phyloP scores from a whole-genome alignment of 768 basidiomycete genomes.

The Podaxis sp. region DNA sequence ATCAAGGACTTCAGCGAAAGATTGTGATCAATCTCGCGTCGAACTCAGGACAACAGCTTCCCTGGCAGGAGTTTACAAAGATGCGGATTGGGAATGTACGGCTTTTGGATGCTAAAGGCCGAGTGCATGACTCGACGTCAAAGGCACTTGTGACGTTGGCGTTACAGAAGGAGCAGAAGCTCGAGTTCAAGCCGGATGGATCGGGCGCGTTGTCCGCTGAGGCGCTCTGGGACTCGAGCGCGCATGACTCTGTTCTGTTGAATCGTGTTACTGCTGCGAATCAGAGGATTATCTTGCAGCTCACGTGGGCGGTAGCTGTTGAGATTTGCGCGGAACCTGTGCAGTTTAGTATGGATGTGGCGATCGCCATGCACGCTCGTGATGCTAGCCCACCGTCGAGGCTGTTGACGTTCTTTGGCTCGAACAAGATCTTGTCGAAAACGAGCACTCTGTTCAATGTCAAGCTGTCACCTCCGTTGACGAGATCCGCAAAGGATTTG shows the following conservation, averaged over 20 bases:
- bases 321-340: constrained; percentile 83
- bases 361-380: constrained; percentile 79
- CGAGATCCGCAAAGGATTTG: constrained; percentile 83
- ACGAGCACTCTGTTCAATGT: constrained; percentile 85
- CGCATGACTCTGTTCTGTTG: constrained; percentile 82
- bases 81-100: constrained; percentile 83
- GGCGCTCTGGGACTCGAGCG: constrained; percentile 90
- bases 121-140: constrained; percentile 75
- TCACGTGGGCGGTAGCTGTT: constrained; percentile 79
- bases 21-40: constrained; percentile 76
- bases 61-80: constrained; percentile 79
- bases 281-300: constrained; percentile 77
- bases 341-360: constrained; percentile 86
- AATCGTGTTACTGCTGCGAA: constrained; percentile 80
- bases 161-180: constrained; percentile 65
- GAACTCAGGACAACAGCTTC: constrained; percentile 86
- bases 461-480: constrained; percentile 77
- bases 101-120: constrained; percentile 80
- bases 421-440: constrained; percentile 74
- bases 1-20: constrained; percentile 91
- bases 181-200: constrained; percentile 84
- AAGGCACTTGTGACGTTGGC: constrained; percentile 72
- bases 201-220: constrained; percentile 68
- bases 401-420: constrained; percentile 73
- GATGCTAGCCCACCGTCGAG: constrained; percentile 84